Base-by-base conservation (phyloP, 2,329 filamentous ascomycete genomes). In the Pyrenophora teres region DNA sequence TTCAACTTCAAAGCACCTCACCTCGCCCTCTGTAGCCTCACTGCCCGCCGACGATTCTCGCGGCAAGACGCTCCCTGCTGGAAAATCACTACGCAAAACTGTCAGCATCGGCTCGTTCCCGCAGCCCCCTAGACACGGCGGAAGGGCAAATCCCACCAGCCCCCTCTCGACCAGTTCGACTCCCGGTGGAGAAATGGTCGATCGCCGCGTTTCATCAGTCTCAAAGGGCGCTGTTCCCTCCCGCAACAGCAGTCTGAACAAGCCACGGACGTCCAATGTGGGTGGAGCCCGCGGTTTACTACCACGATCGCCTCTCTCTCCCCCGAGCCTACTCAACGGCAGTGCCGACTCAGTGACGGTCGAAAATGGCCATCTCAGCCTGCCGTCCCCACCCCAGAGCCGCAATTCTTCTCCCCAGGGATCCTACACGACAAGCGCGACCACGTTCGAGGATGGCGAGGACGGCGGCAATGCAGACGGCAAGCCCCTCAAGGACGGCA, bases 91-190 rank as follows among this genome's bases (percentile, higher is more conserved):
- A 48, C 86, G 92, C 56, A 95, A 95, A 75, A 89, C 89, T 1
- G 88, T 96, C 67, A 97, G 92, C 80, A 96, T 97, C 68, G 93
- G 92, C 69, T 87, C 91, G 1, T 97, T 97, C 68, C 93, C 93
- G 25, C 89, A 96, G 59, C 93, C 93, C 12, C 93, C 93, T 12
- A 87, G 87, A 61, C 84, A 86, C 40, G 81, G 82, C 46, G 80
- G 76, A 38, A 48, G 60, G 21, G 57, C 58, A 9, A 63, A 57
- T 46, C 89, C 83, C 44, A 84, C 81, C 47, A 83, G 69, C 74
- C 81, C 66, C 63, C 76, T 77, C 38, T 77, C 69, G 45, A 72
- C 55, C 66, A 79, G 52, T 83, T 74, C 85, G 81, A 56, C 74
- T 4, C 64, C 71, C 5, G 65, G 60, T 47, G 62, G 61, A 39